Base-by-base conservation (phyloP, 2,329 filamentous ascomycete genomes). In the Ophiostoma australiae region DNA sequence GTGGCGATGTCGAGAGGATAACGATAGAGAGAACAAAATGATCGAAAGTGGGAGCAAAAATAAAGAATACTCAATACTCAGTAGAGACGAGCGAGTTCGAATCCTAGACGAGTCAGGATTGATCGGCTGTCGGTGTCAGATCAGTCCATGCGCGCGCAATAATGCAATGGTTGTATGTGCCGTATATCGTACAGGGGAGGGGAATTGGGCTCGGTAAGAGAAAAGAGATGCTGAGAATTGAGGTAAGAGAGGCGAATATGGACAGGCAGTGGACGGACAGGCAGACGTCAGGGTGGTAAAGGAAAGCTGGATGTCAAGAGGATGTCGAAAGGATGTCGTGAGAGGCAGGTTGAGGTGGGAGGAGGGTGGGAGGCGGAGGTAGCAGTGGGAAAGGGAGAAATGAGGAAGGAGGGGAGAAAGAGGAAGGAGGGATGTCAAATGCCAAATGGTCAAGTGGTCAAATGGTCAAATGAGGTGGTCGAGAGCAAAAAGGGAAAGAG, bases 401-500 rank as follows among this genome's bases (percentile, higher is more conserved):
- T 70, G 63, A 63, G 68, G 61, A 69, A 35, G 35, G 27, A 67
- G 35, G 61, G 52, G 48, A 67, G 48, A 52, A 65, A 65, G 31
- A 66, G 65, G 67, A 39, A 68, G 52, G 52, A 44, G 33, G 39
- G 15, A 17, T 17, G 58, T 33, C 13, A 15, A 15, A 31, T 15
- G 58, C 27, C 1, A 61, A n/a, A n/a, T n/a, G n/a, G n/a, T n/a
- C n/a, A n/a, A n/a, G n/a, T n/a, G n/a, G n/a, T n/a, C n/a, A n/a
- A n/a, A n/a, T 13, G 41, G 37, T 39, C 27, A 35, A 69, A 65
- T 41, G 67, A 68, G 70, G 58, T 44, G 52, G 20, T 48, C 44
- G 17, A 17, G 35, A 35, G 58, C 70, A 31, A 65, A 71, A 69
- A 69, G 68, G 68, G 68, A 71, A 69, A 66, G 33, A 48, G 23